Percentiles rank a stretch among this genome's conserved stretches.
These are phyloP conservation scores for Diaporthe sp. DNA, from an alignment of 2,329 filamentous ascomycete genomes.

Conservation along the genomic window DNA sequence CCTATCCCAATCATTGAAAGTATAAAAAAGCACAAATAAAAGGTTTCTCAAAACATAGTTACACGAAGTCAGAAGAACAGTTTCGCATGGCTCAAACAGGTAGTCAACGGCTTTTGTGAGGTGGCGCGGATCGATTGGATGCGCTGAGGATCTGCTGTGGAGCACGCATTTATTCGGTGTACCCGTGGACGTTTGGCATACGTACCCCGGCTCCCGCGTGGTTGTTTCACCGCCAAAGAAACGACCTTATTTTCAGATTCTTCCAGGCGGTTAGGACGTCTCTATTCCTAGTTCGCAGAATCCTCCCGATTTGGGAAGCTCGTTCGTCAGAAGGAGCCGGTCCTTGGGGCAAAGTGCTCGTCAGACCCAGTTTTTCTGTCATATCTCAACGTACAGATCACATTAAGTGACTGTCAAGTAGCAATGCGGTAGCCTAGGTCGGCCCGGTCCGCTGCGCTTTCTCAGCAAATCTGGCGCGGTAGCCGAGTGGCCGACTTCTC, in stretches of 20 bases:
- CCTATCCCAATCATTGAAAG: neutral
- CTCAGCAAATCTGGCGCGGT: neutral
- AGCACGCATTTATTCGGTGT: neutral
- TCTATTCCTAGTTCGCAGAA: neutral
- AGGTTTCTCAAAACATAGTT: neutral
- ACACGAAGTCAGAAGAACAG: neutral
- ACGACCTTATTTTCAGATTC: neutral
- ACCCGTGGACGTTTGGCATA: neutral
- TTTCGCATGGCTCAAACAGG: neutral
- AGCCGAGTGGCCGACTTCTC: neutral
- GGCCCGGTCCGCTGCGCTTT: neutral
- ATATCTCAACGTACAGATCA: constrained; percentile 13
- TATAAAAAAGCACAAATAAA: neutral
- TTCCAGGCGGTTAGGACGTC: neutral
- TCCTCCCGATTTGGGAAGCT: constrained; percentile 3
- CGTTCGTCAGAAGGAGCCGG: constrained; percentile 3
- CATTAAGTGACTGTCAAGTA: neutral
- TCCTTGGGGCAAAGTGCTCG: neutral
- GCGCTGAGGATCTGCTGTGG: neutral
- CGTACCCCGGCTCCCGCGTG: neutral
- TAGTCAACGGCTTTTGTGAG: neutral
- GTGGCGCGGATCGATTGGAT: too few relatives aligned
- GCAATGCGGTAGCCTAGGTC: constrained; percentile 6
- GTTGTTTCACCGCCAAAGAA: neutral
- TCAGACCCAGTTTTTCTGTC: constrained; percentile 13